Evolutionary conservation across 1,139 yeast genomes (phyloP), one percentile per base, ranked within the genome.

Genomic region (Blastobotrys arbuscula): DNA sequence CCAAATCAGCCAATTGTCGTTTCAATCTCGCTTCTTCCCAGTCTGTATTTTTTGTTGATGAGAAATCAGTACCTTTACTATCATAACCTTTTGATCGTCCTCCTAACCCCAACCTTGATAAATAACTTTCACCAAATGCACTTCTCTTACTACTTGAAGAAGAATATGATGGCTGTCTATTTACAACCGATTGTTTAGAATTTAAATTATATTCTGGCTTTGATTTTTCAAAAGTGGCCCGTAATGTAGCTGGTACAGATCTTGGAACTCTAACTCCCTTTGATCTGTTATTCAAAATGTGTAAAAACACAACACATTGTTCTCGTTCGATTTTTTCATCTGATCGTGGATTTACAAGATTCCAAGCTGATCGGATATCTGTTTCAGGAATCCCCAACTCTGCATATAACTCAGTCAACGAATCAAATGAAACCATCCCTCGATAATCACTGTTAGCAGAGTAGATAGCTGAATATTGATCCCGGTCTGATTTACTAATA

Each of bases 331-430:
- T 88, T 15, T 95, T 83, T 61, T 84, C 89, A 49, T 81, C 79
- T 42, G 84, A 81, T 60, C 85, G 84, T 5, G 98, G 97, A 62
- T 92, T 92, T 43, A 94, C 95, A 52, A 92, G 72, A 64, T 87
- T 88, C 97, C 98, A 92, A 1, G 97, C 96, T 30, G 87, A 82
- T 28, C 90, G 80, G n/a, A 90, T 76, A 64, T 90, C 98, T 12
- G 90, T 77, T 44, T 80, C 77, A 12, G 97, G 96, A 12, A 92
- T 88, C 33, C 71, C 65, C 53, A 92, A 76, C 15, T 89, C 78
- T 33, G 74, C 67, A 67, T 88, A 90, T 45, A 92, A 74, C 30
- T 78, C 85, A 36, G 76, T 72, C 50, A 92, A 73, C 1, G 92
- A 74, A 44, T 83, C 83, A 63, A 85, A 90, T 40, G 81, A 74